Evolutionary conservation across 2,329 filamentous ascomycete genomes (phyloP), one percentile per base, ranked within the genome.

Genomic region (Ophiocordyceps unilateralis): DNA sequence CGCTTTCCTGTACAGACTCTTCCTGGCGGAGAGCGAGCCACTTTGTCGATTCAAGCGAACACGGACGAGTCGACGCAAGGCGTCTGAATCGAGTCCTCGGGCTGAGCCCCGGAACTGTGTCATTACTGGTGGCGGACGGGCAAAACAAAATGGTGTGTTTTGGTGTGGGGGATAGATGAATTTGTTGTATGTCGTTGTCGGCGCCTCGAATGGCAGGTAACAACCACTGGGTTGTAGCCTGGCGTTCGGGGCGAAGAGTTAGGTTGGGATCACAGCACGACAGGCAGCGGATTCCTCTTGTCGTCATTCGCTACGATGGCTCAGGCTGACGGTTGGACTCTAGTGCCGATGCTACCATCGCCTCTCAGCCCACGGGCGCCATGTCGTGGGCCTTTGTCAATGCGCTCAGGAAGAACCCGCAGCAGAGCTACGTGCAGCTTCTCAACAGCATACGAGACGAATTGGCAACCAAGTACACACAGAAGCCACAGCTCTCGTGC

Each of bases 301-400:
- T 24, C 7, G 17, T 5, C 17, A n/a, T 22, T 37, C 20, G 15
- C 22, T 34, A 6, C 26, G 10, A 20, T 30, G 24, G 11, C 3
- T 17, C 11, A 24, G 9, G 38, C 37, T 45, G 24, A 42, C 43
- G 3, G 11, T 22, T 22, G 11, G 8, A 41, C 46, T 53, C 2
- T 19, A 94, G 87, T 50, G 83, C 86, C 62, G 91, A 98, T 59
- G 88, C 89, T n/a, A 83, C 78, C 19, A 95, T 96, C 53, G 78
- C 74, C 30, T 82, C 87, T 42, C 76, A 95, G 63, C 89, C 91
- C 23, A 96, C 91, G 0, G 91, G 91, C 42, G 91, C 91, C 57
- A 96, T 98, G 91, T 94, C 87, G 1, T 96, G 84, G 79, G 91
- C 91, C 10, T 98, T 98, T 60, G 88, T 98, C 59, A 82, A 72